Evolutionary conservation across 176 grass and related monocot genomes (phyloP), one percentile per base, ranked within the genome.

Genomic region (Avena insularis): DNA sequence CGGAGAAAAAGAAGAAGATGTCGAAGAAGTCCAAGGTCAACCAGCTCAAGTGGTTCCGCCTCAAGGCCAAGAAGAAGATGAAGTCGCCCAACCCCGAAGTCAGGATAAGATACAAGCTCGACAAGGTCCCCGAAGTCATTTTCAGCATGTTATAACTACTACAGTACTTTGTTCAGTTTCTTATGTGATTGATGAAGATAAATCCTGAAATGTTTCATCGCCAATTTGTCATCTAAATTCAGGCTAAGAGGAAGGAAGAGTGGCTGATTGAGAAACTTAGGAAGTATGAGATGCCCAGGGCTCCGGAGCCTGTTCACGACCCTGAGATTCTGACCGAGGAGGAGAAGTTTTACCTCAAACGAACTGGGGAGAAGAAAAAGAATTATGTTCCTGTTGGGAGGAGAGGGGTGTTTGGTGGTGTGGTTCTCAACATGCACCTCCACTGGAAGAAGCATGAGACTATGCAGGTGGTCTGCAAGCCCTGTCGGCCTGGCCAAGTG

Each of bases 401-500:
- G 80, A 83, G 94, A 90, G 94, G 94, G 8, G 85, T 96, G 45
- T 96, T 96, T 84, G 94, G 94, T 45, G 92, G 94, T 2, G 91
- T 96, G 36, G 91, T 96, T 76, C 91, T 96, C 46, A 96, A 96
- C 47, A 96, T 96, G 94, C 91, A 96, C 75, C 79, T 96, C 35
- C 94, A 93, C 21, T 96, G 94, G 92, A 96, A 93, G 90, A 96
- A 90, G 13, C 94, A 93, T 79, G 90, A 96, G 68, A 96, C 94
- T 0, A 80, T 94, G 64, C 90, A 93, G 87, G 90, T 96, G 9
- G 62, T 92, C 10, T 96, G 90, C 90, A 96, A 64, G 65, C 92
- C 89, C 73, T 96, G 94, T 64, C 61, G 64, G 23, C 94, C 90
- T 38, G 92, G 87, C 54, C 94, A 96, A 75, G 90, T 94, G 45